Base-by-base conservation (phyloP, 306 rosid species). In the Fragaria iinumae region DNA sequence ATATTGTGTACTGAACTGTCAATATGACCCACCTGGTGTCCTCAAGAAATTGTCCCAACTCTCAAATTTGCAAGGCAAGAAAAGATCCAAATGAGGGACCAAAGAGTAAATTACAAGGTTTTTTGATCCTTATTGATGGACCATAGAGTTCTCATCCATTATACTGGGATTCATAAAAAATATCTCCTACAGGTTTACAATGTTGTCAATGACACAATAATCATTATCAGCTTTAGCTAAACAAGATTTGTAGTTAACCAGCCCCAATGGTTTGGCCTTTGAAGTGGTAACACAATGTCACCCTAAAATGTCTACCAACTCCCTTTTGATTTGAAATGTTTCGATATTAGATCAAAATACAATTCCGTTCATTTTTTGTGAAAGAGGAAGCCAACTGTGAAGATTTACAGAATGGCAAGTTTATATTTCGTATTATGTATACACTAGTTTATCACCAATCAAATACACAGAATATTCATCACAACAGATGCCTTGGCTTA, bases 1-100 rank as follows among this genome's bases (percentile, higher is more conserved):
- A 78, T 68, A 74, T 85, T 67, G 47, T 71, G 87, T 20, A 78
- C 74, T 18, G 50, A 59, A 63, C 32, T 41, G 21, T 18, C 80
- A 68, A 41, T 32, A 27, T 63, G 76, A 70, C 70, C 80, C 71
- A 71, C 79, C 57, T 47, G 34, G 59, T 11, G 69, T 14, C 11
- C 32, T 39, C 20, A 8, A 14, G 10, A 59, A 50, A 38, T 9
- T 25, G 18, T 13, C 39, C 53, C 17, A 62, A 21, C 69, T 59
- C 29, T 29, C 59, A 9, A 45, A 25, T 64, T 55, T 57, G 14
- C 20, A 36, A 6, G 23, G 60, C 17, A 65, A 27, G 74, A 69
- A 79, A 66, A 44, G 23, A 23, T 66, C 64, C 41, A 49, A 57
- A 72, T 36, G 56, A 55, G 59, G 74, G 68, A 56, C 68, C 69